A percentile compares a stretch with the other conserved stretches of the same genome.
Conservation (phyloP, 805 yeast species). For the Nakazawaea ambrosiae region DNA sequence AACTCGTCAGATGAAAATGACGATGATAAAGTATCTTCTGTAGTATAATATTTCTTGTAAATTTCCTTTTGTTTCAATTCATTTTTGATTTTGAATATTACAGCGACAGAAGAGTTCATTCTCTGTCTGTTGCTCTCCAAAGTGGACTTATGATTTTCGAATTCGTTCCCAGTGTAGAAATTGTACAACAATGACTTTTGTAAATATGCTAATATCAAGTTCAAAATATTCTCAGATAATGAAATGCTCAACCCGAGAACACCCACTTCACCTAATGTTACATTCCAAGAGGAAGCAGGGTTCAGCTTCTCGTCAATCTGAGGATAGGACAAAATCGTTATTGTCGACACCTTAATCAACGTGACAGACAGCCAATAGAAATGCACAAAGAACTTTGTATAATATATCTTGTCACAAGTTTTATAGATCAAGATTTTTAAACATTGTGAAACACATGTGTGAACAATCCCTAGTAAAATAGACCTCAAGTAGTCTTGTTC, state of each 20-base stretch:
- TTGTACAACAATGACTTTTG: not conserved
- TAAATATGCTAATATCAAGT: not conserved
- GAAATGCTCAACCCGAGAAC: not conserved
- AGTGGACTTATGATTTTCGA: not conserved
- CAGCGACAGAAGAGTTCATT: slow-evolving; percentile 3
- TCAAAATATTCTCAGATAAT: not conserved
- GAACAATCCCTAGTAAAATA: slow-evolving; percentile 1
- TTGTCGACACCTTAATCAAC: not conserved
- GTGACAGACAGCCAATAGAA: slow-evolving; percentile 1
- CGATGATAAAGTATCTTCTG: not conserved
- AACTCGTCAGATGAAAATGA: not conserved
- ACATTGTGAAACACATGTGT: not conserved
- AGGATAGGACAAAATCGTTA: slow-evolving; percentile 3
- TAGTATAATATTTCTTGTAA: slow-evolving; percentile 2
- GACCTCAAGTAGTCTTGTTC: slow-evolving; percentile 1
- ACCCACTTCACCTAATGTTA: not conserved
- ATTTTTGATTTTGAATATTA: slow-evolving; percentile 3
- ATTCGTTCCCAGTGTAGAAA: not conserved
- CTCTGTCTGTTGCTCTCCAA: slow-evolving; percentile 1
- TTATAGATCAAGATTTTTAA: not conserved
- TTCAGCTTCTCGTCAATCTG: slow-evolving; percentile 1
- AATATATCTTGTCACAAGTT: not conserved
- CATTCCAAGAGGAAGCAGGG: slow-evolving; percentile 1
- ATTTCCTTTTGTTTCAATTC: slow-evolving; percentile 5
- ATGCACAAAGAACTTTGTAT: not conserved